Percentiles rank a stretch among this genome's conserved stretches.
Evolutionary conservation across 2,329 filamentous ascomycete species (phyloP).

Genomic region (Pleomassaria siparia): DNA sequence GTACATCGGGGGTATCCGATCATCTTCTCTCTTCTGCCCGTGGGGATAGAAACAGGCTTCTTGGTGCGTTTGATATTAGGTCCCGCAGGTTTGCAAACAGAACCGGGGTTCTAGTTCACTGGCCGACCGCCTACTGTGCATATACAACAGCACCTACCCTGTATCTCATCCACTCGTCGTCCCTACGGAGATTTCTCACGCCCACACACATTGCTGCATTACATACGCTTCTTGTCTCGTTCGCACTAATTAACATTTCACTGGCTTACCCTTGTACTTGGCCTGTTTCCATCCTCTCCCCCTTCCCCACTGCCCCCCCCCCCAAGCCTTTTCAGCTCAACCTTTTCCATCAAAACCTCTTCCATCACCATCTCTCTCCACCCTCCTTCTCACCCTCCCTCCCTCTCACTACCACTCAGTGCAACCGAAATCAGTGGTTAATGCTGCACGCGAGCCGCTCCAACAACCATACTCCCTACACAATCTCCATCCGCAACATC

Average conservation of each 20-base stretch:
- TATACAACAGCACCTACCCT: too few relatives aligned
- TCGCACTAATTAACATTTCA: too few relatives aligned
- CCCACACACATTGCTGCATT: too few relatives aligned
- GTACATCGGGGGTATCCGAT: too few relatives aligned
- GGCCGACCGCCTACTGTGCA: background rate
- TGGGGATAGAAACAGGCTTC: background rate
- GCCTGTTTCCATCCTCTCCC: background rate
- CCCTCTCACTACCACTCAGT: too few relatives aligned
- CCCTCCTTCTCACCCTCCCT: too few relatives aligned
- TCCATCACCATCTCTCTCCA: too few relatives aligned
- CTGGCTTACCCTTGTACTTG: background rate
- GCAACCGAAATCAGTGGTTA: slow-evolving; percentile 27
- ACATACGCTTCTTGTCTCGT: too few relatives aligned
- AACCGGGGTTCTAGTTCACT: slow-evolving; percentile 2
- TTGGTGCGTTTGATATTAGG: slow-evolving; percentile 7
- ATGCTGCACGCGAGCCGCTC: slow-evolving; percentile 43
- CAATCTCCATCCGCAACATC: slow-evolving; percentile 49
- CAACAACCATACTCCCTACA: slow-evolving; percentile 44
- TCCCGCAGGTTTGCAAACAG: slow-evolving; percentile 13
- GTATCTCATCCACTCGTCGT: too few relatives aligned
- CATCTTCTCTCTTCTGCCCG: background rate
- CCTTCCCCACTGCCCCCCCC: too few relatives aligned
- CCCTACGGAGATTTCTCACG: too few relatives aligned
- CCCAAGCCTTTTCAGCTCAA: background rate
- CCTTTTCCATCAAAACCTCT: background rate